Percentiles rank a stretch among this genome's conserved stretches.
phyloP scores from a whole-genome alignment of 345 rosid species.

The Eucalyptus decipiens region DNA sequence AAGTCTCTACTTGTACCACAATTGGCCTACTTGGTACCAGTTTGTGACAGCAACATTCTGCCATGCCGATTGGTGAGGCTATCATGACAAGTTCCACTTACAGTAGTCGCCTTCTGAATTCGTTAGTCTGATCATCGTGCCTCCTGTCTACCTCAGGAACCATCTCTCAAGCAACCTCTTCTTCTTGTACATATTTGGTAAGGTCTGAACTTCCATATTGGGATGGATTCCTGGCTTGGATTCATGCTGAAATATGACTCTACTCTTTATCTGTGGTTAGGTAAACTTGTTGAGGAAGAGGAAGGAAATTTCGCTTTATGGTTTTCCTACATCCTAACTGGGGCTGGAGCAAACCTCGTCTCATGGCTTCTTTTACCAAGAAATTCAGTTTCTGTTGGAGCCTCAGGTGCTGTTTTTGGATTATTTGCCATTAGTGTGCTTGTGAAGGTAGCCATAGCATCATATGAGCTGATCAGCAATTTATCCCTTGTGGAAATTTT shows the following conservation, averaged over 20 bases:
- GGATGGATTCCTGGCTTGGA: not conserved
- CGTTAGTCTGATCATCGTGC: not conserved
- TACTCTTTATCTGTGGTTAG: conserved; percentile 15
- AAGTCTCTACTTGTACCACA: conserved; percentile 71
- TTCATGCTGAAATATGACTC: not conserved
- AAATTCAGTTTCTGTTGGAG: conserved; percentile 87
- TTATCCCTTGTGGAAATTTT: not conserved
- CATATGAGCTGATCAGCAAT: not conserved
- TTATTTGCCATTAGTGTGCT: conserved; percentile 82
- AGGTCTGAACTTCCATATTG: not conserved
- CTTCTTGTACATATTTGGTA: conserved; percentile 93
- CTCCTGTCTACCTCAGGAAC: conserved; percentile 31
- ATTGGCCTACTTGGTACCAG: conserved; percentile 79
- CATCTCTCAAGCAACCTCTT: conserved; percentile 97
- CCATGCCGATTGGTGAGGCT: conserved; percentile 85
- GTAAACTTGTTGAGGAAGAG: conserved; percentile 95
- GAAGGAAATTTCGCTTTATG: conserved; percentile 78
- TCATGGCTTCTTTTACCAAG: conserved; percentile 90
- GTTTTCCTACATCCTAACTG: conserved; percentile 71
- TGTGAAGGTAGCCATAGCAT: conserved; percentile 46
- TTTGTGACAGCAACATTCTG: conserved; percentile 89
- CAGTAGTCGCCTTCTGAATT: not conserved
- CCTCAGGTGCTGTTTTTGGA: conserved; percentile 95
- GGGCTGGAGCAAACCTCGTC: conserved; percentile 84
- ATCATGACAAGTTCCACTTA: not conserved